Conservation (phyloP, 768 basidiomycete genomes). For the Suillus discolor region DNA sequence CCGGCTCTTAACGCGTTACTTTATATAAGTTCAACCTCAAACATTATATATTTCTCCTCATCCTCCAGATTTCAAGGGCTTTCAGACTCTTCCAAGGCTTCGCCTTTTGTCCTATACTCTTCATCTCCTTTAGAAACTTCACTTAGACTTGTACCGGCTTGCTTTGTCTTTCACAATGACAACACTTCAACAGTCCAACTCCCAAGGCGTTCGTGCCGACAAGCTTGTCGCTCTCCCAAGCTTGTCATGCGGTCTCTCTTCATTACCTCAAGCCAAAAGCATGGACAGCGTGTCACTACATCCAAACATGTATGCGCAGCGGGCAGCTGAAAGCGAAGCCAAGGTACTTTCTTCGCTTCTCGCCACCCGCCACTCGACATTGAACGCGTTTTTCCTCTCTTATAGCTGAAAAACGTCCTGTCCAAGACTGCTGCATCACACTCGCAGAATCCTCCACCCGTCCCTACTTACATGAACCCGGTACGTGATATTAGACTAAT, state of each 20-base stretch:
- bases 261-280: constrained; percentile 72
- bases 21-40: constrained; percentile 22
- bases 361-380: constrained; percentile 1
- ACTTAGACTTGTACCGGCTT: constrained; percentile 8
- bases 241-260: constrained; percentile 66
- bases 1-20: constrained; percentile 17
- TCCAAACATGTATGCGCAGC: constrained; percentile 67
- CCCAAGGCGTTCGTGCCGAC: constrained; percentile 40
- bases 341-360: constrained; percentile 50
- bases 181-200: constrained; percentile 34
- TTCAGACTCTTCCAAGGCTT: background rate
- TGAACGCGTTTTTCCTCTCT: constrained; percentile 13
- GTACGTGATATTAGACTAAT: constrained; percentile 30
- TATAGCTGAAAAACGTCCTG: constrained; percentile 64
- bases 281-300: constrained; percentile 68
- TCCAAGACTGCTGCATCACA: constrained; percentile 47
- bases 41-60: constrained; percentile 19
- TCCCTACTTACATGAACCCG: constrained; percentile 37
- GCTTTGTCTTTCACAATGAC: constrained; percentile 37
- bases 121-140: constrained; percentile 14
- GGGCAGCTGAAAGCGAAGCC: constrained; percentile 72
- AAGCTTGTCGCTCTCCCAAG: constrained; percentile 72
- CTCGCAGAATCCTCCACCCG: constrained; percentile 36
- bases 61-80: constrained; percentile 10
- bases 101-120: constrained; percentile 13